A percentile compares a stretch with the other conserved stretches of the same genome.
Evolutionary conservation across 2,329 filamentous ascomycete species (phyloP).

Genomic region (Emmonsia crescens): DNA sequence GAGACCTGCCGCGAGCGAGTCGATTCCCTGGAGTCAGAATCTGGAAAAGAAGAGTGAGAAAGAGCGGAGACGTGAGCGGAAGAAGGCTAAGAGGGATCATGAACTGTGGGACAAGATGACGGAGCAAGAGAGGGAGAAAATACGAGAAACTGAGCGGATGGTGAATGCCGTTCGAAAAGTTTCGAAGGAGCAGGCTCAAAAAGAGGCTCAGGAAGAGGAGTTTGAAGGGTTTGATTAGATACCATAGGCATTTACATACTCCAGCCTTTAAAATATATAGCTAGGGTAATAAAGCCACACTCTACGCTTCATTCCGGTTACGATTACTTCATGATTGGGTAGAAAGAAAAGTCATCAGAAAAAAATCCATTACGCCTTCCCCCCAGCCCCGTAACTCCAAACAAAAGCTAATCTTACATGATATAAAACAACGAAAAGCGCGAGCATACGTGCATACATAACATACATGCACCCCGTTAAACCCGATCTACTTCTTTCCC

Average conservation of each 20-base stretch:
- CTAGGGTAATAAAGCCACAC: background rate
- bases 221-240: conserved; percentile 48
- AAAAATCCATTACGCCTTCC: background rate
- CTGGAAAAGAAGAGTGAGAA: conserved; percentile 55
- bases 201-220: conserved; percentile 34
- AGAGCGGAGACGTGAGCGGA: conserved; percentile 52
- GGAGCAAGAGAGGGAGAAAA: conserved; percentile 55
- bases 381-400: background rate
- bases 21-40: conserved; percentile 62
- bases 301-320: background rate
- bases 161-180: conserved; percentile 48
- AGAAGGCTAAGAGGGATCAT: conserved; percentile 52
- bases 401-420: background rate
- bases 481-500: background rate
- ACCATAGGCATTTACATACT: background rate
- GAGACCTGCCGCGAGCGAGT: conserved; percentile 51
- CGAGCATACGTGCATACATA: conserved; percentile 1
- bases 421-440: background rate
- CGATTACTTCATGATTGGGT: background rate
- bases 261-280: no score
- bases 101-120: conserved; percentile 55
- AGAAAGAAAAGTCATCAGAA: background rate
- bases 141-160: conserved; percentile 53
- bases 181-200: conserved; percentile 13
- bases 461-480: background rate